Base-by-base conservation (phyloP, 305 asterid species). In the Galium porrigens region DNA sequence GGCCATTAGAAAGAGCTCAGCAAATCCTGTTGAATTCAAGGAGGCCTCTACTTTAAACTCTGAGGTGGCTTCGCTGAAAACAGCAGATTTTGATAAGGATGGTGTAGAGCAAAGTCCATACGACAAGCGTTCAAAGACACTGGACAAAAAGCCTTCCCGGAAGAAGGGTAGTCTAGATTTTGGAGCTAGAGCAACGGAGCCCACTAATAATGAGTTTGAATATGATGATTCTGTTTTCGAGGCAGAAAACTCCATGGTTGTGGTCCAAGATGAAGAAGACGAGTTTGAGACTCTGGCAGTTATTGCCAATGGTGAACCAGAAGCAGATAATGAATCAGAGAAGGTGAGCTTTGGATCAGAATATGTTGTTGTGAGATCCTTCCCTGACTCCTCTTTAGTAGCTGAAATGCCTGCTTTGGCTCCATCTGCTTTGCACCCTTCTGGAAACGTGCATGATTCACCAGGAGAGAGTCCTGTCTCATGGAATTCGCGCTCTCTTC, bases 381-480 rank as follows among this genome's bases (percentile, higher is more conserved):
- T 82, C 79, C 79, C 90, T 63, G 82, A 84, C 79, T 84, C 79
- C 61, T 81, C 88, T 60, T 68, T 82, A 80, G 86, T 76, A 62
- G 82, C 95, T 64, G 79, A 80, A 58, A 68, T 81, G 68, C 84
- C 94, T 25, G 69, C 77, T 63, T 70, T 70, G 49, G 72, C 82
- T 68, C 76, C 84, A 61, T 77, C 94, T 25, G 69, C 77, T 63
- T 70, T 70, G 49, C 70, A 80, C 66, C 76, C 85, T 36, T 74
- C 56, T 69, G 94, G 79, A 63, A 65, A 80, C 48, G 61, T 81
- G 79, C 98, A 76, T 72, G 94, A 85, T 72, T 89, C 88, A 75
- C 84, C 79, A 15, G 82, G 80, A 66, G 91, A 79, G 75, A 84
- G 90, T 69, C 89, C 90, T 17, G 65, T 79, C 22, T 78, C 91